Evolutionary conservation across 169 alveolate species (phyloP).

Genomic region (Condylostoma magnum): DNA sequence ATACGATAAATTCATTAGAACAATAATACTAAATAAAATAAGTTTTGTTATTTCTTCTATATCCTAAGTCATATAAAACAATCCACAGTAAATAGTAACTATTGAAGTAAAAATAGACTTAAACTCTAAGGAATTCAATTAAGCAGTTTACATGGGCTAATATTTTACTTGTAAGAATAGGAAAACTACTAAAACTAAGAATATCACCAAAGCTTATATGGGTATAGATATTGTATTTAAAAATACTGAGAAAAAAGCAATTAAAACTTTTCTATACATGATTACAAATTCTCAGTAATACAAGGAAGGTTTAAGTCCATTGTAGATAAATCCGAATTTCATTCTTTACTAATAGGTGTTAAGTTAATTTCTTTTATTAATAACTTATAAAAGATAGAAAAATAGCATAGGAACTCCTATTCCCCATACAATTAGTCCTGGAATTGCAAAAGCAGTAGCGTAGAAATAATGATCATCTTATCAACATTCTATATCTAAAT

Average conservation of each 20-base stretch:
- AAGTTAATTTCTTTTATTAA: background rate
- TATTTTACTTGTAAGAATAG: constrained; percentile 18
- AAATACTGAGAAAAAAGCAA: constrained; percentile 31
- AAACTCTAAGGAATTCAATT: constrained; percentile 32
- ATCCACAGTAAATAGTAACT: constrained; percentile 44
- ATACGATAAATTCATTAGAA: too few relatives aligned
- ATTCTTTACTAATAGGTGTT: background rate
- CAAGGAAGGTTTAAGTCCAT: constrained; percentile 31
- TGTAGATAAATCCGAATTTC: constrained; percentile 45
- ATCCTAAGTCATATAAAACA: constrained; percentile 32
- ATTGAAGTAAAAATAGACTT: constrained; percentile 32
- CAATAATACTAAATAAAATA: constrained; percentile 1
- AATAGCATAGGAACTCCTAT: constrained; percentile 48
- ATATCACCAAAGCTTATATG: constrained; percentile 30
- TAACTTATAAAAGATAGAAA: too few relatives aligned
- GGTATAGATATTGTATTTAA: background rate
- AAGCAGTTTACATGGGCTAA: constrained; percentile 28
- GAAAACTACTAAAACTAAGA: constrained; percentile 26
- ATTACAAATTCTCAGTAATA: constrained; percentile 49
- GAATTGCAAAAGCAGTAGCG: constrained; percentile 32
- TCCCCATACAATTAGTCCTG: constrained; percentile 49
- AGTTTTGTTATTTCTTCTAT: background rate
- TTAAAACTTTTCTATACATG: constrained; percentile 28
- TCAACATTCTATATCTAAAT: constrained; percentile 36
- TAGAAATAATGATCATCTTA: constrained; percentile 12